Percentiles rank a stretch among this genome's conserved stretches.
These are phyloP conservation scores for Drechslera avenae DNA, from an alignment of 2,329 filamentous ascomycete species.

Conservation along the genomic window DNA sequence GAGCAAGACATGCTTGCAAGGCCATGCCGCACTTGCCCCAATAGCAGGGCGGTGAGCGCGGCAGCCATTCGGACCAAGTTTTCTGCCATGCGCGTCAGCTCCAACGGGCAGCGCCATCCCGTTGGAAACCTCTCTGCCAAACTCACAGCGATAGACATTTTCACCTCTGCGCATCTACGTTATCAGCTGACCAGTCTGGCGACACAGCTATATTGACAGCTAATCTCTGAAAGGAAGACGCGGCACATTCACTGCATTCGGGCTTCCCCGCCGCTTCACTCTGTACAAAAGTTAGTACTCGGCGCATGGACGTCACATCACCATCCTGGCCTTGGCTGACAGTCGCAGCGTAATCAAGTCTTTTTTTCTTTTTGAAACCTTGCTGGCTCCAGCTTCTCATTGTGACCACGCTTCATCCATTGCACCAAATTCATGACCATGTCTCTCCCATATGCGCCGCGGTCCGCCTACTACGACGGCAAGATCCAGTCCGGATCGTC, in stretches of 20 bases:
- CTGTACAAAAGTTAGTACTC: constrained; percentile 4
- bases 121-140: constrained; percentile 2
- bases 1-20: constrained; percentile 16
- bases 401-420: background rate
- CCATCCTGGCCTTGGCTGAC: constrained; percentile 5
- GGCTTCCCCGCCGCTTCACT: background rate
- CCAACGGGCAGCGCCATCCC: constrained; percentile 20
- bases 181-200: background rate
- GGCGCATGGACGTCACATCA: constrained; percentile 2
- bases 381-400: background rate
- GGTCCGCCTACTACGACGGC: constrained; percentile 78
- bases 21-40: constrained; percentile 17
- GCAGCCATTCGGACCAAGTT: constrained; percentile 16
- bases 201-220: background rate
- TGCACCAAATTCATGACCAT: constrained; percentile 22
- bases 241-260: constrained; percentile 5
- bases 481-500: constrained; percentile 66
- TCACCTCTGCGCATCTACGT: background rate
- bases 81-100: constrained; percentile 9
- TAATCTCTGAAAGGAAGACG: constrained; percentile 6
- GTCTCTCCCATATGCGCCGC: constrained; percentile 54
- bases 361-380: constrained; percentile 1
- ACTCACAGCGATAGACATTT: constrained; percentile 1
- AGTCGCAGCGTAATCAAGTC: background rate
- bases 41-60: constrained; percentile 21